Percentiles rank a stretch among this genome's conserved stretches.
phyloP scores from a whole-genome alignment of 176 grass and related monocot genomes.

The Dactylis glomerata region DNA sequence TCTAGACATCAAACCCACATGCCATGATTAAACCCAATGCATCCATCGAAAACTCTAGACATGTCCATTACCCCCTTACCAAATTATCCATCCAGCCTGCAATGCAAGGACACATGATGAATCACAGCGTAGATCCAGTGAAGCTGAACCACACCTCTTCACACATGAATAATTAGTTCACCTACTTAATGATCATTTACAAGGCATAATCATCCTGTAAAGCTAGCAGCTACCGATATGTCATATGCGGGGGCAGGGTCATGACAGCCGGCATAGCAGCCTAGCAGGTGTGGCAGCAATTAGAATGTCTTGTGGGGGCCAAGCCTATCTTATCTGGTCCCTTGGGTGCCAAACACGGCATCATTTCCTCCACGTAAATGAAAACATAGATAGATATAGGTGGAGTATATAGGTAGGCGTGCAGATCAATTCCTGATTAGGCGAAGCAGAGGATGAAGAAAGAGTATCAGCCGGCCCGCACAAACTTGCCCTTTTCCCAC shows the following conservation, averaged over 20 bases:
- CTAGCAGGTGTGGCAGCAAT: not conserved
- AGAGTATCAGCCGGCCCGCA: not conserved
- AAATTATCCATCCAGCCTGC: not conserved
- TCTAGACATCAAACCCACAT: not conserved
- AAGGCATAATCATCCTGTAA: constrained; percentile 22
- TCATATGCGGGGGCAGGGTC: no score
- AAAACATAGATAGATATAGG: not conserved
- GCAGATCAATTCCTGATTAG: not conserved
- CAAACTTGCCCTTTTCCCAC: not conserved
- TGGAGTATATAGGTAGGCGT: not conserved
- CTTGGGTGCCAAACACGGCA: constrained; percentile 2
- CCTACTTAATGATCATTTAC: constrained; percentile 15
- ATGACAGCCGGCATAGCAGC: not conserved
- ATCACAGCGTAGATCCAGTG: constrained; percentile 9
- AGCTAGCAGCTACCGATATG: not conserved
- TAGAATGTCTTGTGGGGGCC: constrained; percentile 25
- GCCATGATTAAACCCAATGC: not conserved
- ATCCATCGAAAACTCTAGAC: not conserved
- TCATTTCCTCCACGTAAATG: not conserved
- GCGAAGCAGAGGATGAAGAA: not conserved
- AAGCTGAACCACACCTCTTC: not conserved
- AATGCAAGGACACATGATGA: constrained; percentile 5
- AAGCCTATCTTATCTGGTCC: not conserved
- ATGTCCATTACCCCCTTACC: not conserved
- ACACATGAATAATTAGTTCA: constrained; percentile 2